Conservation (phyloP, 108 stramenopile genomes). For the Skeletonema grethae region DNA sequence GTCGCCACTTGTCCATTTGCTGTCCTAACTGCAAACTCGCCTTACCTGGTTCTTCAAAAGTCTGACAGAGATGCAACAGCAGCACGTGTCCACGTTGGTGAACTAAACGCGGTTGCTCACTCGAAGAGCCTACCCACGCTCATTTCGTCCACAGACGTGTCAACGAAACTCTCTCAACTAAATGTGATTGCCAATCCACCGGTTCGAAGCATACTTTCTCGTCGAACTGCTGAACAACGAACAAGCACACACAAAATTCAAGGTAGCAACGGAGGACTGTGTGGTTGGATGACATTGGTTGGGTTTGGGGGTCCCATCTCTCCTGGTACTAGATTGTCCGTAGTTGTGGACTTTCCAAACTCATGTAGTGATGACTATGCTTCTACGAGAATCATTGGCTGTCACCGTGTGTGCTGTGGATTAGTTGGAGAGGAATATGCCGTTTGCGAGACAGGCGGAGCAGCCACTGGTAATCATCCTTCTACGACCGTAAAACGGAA, state of each 20-base stretch:
- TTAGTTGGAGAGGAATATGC: constrained; percentile 51
- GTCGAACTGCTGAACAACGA: constrained; percentile 29
- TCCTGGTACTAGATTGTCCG: constrained; percentile 32
- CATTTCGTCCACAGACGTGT: constrained; percentile 33
- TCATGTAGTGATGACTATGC: constrained; percentile 6
- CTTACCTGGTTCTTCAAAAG: not conserved
- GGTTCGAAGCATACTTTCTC: constrained; percentile 36
- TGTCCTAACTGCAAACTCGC: constrained; percentile 26
- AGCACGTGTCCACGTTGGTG: constrained; percentile 42
- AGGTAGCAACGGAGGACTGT: constrained; percentile 32
- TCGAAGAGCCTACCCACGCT: constrained; percentile 26
- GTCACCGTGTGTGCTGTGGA: constrained; percentile 45
- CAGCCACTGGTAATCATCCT: constrained; percentile 5
- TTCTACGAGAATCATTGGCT: constrained; percentile 24
- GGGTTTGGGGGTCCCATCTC: constrained; percentile 37
- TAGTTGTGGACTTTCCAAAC: constrained; percentile 29
- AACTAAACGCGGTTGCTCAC: constrained; percentile 32
- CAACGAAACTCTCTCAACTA: constrained; percentile 17
- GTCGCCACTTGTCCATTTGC: constrained; percentile 31
- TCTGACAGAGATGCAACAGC: constrained; percentile 8
- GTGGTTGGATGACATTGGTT: constrained; percentile 40
- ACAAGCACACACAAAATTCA: constrained; percentile 40
- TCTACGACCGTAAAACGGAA: constrained; percentile 26
- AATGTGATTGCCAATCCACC: constrained; percentile 31
- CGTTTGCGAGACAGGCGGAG: constrained; percentile 15